phyloP scores from a whole-genome alignment of 2,329 filamentous ascomycete genomes.

The Aspergillus sp. region DNA sequence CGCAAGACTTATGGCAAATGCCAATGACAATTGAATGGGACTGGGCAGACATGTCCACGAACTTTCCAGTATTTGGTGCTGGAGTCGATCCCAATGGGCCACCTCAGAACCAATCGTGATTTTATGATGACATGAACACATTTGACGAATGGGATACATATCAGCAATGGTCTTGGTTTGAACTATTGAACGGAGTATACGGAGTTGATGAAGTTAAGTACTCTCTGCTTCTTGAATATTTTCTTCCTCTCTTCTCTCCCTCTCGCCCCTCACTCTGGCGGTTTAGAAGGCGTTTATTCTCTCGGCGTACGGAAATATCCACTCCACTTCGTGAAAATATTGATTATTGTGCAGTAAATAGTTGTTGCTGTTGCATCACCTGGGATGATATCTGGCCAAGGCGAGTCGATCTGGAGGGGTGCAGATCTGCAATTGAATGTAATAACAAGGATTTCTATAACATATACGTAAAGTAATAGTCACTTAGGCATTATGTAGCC shows the following conservation, averaged over 20 bases:
- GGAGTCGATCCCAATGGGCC: constrained; percentile 16
- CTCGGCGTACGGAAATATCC: neutral
- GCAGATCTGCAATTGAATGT: neutral
- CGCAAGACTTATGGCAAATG: constrained; percentile 91
- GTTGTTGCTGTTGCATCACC: neutral
- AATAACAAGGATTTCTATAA: neutral
- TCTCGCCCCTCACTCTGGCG: neutral
- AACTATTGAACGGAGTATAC: constrained; percentile 1
- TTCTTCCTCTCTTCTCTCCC: neutral
- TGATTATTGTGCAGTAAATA: neutral
- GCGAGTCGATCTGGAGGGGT: too few species aligned
- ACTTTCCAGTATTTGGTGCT: constrained; percentile 30
- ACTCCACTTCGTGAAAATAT: constrained; percentile 2
- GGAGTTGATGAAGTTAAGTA: constrained; percentile 3
- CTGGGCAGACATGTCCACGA: constrained; percentile 51
- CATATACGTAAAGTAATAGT: neutral
- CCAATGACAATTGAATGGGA: constrained; percentile 96
- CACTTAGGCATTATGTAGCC: neutral
- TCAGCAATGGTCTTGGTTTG: neutral
- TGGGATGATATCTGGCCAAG: too few species aligned
- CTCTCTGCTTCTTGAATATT: neutral
- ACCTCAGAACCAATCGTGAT: constrained; percentile 20
- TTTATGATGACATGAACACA: constrained; percentile 11
- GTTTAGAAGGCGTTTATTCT: constrained; percentile 6
- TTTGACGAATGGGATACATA: constrained; percentile 2